Conservation (phyloP, 2,329 filamentous ascomycete genomes). For the Alternaria angustiovoidea region DNA sequence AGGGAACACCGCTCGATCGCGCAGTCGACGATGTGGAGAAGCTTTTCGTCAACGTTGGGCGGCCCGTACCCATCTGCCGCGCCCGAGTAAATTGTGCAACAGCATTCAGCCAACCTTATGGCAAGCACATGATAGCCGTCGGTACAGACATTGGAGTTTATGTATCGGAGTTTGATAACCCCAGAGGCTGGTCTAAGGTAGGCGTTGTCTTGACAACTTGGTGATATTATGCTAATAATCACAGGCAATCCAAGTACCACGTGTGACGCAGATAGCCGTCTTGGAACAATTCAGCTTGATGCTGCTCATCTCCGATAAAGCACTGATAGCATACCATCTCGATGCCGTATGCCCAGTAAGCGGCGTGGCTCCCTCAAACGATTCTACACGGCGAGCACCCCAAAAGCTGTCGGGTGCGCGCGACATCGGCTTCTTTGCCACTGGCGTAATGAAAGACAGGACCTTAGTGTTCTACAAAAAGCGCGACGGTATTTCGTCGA, state of each 20-base stretch:
- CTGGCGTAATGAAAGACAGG: slow-evolving; percentile 95
- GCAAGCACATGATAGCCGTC: slow-evolving; percentile 87
- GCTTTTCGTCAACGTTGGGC: slow-evolving; percentile 69
- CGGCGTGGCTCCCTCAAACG: slow-evolving; percentile 67
- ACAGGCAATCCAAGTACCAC: slow-evolving; percentile 76
- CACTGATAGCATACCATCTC: slow-evolving; percentile 90
- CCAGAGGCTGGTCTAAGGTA: slow-evolving; percentile 89
- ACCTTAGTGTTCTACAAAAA: slow-evolving; percentile 97
- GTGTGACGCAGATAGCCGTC: slow-evolving; percentile 91
- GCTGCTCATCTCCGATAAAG: slow-evolving; percentile 88
- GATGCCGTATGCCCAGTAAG: slow-evolving; percentile 75
- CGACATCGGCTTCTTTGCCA: slow-evolving; percentile 96
- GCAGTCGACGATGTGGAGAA: slow-evolving; percentile 89
- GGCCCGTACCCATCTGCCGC: slow-evolving; percentile 80
- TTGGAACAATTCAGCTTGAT: slow-evolving; percentile 96
- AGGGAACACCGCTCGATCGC: slow-evolving; percentile 88
- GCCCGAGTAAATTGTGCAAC: slow-evolving; percentile 92
- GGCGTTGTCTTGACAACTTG: slow-evolving; percentile 43
- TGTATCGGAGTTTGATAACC: slow-evolving; percentile 86
- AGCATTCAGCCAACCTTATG: slow-evolving; percentile 80
- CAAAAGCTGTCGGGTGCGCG: slow-evolving; percentile 86
- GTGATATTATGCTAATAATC: slow-evolving; percentile 35
- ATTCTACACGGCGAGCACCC: slow-evolving; percentile 83
- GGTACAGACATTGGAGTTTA: slow-evolving; percentile 96
- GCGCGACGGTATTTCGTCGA: slow-evolving; percentile 88